phyloP scores from a whole-genome alignment of 768 basidiomycete genomes.

The Mycena rebaudengoi region DNA sequence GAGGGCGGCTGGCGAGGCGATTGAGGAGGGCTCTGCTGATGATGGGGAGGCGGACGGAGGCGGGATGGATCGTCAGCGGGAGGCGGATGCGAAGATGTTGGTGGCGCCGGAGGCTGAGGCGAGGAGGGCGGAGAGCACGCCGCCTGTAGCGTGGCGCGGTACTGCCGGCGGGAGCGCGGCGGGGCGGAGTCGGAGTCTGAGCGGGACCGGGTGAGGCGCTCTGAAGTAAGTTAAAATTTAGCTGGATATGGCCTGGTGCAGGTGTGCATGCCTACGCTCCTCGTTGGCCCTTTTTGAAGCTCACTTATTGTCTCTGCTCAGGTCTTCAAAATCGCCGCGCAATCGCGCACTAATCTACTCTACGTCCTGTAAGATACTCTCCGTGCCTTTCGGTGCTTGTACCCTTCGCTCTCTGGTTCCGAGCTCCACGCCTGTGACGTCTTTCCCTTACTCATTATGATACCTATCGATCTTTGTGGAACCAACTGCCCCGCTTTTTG shows the following conservation, averaged over 20 bases:
- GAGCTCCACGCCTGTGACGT: too few species aligned
- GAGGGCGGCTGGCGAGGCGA: not conserved
- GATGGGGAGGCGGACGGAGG: not conserved
- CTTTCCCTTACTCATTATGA: too few species aligned
- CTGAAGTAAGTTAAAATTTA: too few species aligned
- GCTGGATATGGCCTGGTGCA: too few species aligned
- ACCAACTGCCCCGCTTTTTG: not conserved
- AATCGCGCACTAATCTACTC: constrained; percentile 1
- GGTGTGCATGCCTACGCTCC: too few species aligned
- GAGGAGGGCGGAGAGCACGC: constrained; percentile 18
- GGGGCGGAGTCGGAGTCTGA: constrained; percentile 11
- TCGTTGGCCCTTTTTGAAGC: not conserved
- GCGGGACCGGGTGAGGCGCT: constrained; percentile 15
- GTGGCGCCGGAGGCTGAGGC: not conserved
- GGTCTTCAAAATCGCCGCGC: not conserved
- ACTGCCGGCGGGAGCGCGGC: not conserved
- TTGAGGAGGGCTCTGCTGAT: not conserved
- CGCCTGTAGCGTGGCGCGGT: constrained; percentile 23
- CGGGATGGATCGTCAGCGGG: not conserved
- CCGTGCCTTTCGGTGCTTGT: too few species aligned
- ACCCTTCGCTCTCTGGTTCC: too few species aligned
- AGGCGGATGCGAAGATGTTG: not conserved
- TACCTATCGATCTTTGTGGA: too few species aligned
- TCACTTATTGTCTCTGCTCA: not conserved
- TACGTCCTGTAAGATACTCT: not conserved